Base-by-base conservation (phyloP, 495 filamentous ascomycete species). In the Cryomyces minteri region DNA sequence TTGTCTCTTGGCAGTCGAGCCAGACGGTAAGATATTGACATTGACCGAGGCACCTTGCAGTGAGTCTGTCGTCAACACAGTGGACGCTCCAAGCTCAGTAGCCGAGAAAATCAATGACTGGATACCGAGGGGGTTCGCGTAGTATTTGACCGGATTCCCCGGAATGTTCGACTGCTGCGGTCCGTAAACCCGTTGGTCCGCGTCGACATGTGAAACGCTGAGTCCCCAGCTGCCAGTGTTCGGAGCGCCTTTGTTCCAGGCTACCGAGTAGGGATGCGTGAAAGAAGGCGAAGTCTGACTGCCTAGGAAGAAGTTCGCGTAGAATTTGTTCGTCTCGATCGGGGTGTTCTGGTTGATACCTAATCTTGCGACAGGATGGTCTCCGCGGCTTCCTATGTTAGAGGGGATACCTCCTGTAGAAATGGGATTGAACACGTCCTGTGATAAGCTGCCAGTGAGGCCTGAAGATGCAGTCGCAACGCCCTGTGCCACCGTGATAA, bases 241-340 rank as follows among this genome's bases (percentile, higher is more conserved):
- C 9, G 83, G 82, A 38, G 61, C 60, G 2, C 86, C 87, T 54
- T 74, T 77, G 3, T 76, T 67, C 84, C 86, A 94, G 34, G 71
- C 61, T 3, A 94, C 51, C 0, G 81, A 79, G 59, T 94, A 98
- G 7, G 90, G 90, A 57, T 92, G 79, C 2, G 84, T 82, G 68
- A 82, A 95, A 0, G 76, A 72, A 1, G 77, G 68, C 34, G 72
- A 70, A 4, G 64, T 71, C 59, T 93, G 87, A 40, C 61, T 71
- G 4, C 79, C 85, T 3, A 95, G 65, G 54, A 88, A 90, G 51
- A 94, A 77, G 41, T 92, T 93, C 43, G 77, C 76, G 54, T 94
- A 94, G 60, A 94, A 98, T 54, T 94, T 95, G 61, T 95, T 92
- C 9, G 87, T 90, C 43, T 73, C 65, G 49, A 84, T 69, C 0